These are phyloP conservation scores for Saccharomycopsis olivae DNA, from an alignment of 805 yeast species.

Conservation along the genomic window DNA sequence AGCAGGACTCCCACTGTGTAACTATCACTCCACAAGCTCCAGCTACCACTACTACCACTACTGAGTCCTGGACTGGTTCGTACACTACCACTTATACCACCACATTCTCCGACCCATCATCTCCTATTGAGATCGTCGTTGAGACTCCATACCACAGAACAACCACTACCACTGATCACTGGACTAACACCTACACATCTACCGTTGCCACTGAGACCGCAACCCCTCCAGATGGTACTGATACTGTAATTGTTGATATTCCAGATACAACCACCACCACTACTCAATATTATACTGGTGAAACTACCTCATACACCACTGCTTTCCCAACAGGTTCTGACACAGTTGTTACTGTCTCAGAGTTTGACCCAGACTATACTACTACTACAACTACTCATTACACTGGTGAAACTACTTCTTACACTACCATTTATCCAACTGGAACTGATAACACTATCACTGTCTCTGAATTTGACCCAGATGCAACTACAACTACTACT, in stretches of 20 bases:
- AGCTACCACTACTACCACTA: conserved; percentile 5
- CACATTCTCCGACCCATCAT: conserved; percentile 4
- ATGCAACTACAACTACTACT: conserved; percentile 1
- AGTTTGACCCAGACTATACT: conserved; percentile 2
- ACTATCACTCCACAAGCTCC: not conserved
- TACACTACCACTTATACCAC: conserved; percentile 3
- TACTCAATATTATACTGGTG: conserved; percentile 3
- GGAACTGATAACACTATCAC: not conserved
- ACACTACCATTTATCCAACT: conserved; percentile 1
- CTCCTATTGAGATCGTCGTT: conserved; percentile 4
- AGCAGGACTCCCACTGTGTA: not conserved
- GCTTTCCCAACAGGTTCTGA: conserved; percentile 4
- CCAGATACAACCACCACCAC: too few relatives aligned
- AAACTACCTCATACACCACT: conserved; percentile 1
- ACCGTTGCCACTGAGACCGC: too few relatives aligned
- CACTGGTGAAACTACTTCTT: conserved; percentile 1
- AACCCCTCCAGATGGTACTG: too few relatives aligned
- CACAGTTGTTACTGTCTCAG: not conserved
- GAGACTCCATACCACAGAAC: not conserved
- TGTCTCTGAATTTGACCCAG: conserved; percentile 2
- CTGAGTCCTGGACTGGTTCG: conserved; percentile 9
- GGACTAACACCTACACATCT: too few relatives aligned
- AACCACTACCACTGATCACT: conserved; percentile 7
- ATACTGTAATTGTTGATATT: too few relatives aligned
- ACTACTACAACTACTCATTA: conserved; percentile 3